phyloP scores from a whole-genome alignment of 2,329 filamentous ascomycete genomes.

The Monilinia aucupariae region DNA sequence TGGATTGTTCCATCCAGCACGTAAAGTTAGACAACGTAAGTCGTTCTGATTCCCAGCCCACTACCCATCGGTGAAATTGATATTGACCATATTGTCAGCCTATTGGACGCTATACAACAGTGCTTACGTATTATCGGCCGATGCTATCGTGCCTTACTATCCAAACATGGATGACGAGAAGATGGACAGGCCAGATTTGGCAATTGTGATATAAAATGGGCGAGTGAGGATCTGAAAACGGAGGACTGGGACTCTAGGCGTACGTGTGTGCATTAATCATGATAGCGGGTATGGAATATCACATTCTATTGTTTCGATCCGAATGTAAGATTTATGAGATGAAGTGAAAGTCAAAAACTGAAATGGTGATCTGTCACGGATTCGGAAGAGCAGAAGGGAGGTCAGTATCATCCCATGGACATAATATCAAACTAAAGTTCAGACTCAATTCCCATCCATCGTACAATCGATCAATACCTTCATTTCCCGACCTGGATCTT shows the following conservation, averaged over 20 bases:
- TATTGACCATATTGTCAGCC: conserved; percentile 36
- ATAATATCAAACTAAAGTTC: no score
- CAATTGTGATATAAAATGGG: conserved; percentile 63
- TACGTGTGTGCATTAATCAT: conserved; percentile 7
- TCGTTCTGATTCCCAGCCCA: neutral
- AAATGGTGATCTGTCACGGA: neutral
- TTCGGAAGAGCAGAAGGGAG: no score
- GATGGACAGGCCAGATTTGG: conserved; percentile 72
- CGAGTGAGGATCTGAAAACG: conserved; percentile 12
- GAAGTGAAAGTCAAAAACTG: neutral
- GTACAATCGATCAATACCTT: no score
- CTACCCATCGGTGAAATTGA: neutral
- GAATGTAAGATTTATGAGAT: neutral
- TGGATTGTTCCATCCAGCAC: conserved; percentile 90
- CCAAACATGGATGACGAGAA: conserved; percentile 78
- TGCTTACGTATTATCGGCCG: conserved; percentile 87
- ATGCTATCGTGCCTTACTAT: conserved; percentile 95
- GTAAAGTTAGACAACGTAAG: conserved; percentile 74
- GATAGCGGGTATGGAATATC: conserved; percentile 6
- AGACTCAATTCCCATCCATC: no score
- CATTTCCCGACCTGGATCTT: no score
- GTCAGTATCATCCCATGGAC: no score
- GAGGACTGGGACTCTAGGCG: conserved; percentile 5
- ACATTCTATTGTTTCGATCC: neutral
- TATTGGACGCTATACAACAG: conserved; percentile 98